Evolutionary conservation across 805 yeast genomes (phyloP).

Genomic region (Blastobotrys peoriensis): DNA sequence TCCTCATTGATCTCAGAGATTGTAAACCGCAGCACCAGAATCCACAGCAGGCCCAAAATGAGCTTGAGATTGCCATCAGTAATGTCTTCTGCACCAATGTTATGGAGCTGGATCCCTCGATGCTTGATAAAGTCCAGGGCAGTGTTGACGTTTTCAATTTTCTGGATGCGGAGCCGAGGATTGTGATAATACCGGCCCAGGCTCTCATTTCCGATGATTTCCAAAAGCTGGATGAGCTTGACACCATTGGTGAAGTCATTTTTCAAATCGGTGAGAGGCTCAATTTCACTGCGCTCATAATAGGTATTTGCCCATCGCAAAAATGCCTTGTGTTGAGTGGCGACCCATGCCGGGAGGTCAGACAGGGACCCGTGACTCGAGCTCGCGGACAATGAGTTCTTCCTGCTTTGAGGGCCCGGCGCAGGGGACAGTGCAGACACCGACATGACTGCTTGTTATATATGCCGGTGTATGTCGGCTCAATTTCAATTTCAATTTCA

Average conservation of each 20-base stretch:
- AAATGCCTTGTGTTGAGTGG: slow-evolving; percentile 35
- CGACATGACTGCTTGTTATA: too few relatives aligned
- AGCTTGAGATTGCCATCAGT: slow-evolving; percentile 92
- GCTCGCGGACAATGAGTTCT: not conserved
- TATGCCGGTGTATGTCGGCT: too few relatives aligned
- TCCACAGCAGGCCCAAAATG: slow-evolving; percentile 86
- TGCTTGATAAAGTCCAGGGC: slow-evolving; percentile 33
- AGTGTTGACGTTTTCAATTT: slow-evolving; percentile 33
- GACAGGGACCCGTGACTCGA: slow-evolving; percentile 1
- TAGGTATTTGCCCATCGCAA: slow-evolving; percentile 35
- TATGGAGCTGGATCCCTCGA: slow-evolving; percentile 31
- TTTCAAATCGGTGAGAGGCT: slow-evolving; percentile 24
- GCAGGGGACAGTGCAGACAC: not conserved
- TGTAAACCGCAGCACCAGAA: slow-evolving; percentile 34
- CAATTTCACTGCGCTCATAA: slow-evolving; percentile 23
- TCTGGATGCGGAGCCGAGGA: slow-evolving; percentile 34
- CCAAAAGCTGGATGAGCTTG: slow-evolving; percentile 32
- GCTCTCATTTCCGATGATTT: slow-evolving; percentile 31
- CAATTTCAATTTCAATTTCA: too few relatives aligned
- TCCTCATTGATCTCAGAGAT: slow-evolving; percentile 35
- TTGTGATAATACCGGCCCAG: slow-evolving; percentile 29
- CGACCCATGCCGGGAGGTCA: slow-evolving; percentile 34
- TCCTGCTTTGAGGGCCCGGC: not conserved
- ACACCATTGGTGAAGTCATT: slow-evolving; percentile 32
- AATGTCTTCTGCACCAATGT: slow-evolving; percentile 68